Evolutionary conservation across 768 basidiomycete species (phyloP).

Genomic region (Panellus pusillus): DNA sequence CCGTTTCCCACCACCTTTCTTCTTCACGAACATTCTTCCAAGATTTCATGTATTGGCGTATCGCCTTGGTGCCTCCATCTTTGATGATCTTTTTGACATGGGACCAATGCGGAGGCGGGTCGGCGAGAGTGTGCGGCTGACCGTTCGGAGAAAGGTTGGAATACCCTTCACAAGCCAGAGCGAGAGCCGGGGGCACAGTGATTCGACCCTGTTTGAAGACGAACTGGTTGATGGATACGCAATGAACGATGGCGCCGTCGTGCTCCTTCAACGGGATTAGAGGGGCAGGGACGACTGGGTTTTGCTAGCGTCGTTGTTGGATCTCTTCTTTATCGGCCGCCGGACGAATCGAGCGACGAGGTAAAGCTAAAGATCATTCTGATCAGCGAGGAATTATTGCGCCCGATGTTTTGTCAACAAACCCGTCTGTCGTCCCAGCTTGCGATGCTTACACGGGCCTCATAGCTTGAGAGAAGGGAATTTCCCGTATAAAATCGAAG

Average conservation of each 20-base stretch:
- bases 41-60: not conserved
- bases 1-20: no score
- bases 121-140: not conserved
- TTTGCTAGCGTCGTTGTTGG: not conserved
- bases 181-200: not conserved
- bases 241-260: not conserved
- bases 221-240: not conserved
- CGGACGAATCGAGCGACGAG: not conserved
- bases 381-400: not conserved
- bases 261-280: not conserved
- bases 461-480: not conserved
- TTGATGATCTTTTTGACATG: not conserved
- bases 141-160: not conserved
- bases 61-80: not conserved
- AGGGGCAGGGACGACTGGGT: not conserved
- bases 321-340: not conserved
- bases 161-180: not conserved
- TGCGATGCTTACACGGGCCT: not conserved
- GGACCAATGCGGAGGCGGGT: not conserved
- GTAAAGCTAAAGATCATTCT: not conserved
- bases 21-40: not conserved
- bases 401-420: not conserved
- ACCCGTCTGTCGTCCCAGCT: not conserved
- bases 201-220: not conserved
- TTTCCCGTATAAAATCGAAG: not conserved